A percentile compares a stretch with the other conserved stretches of the same genome.
phyloP scores from a whole-genome alignment of 805 yeast species.

The Sugiyamaella lignohabitans region DNA sequence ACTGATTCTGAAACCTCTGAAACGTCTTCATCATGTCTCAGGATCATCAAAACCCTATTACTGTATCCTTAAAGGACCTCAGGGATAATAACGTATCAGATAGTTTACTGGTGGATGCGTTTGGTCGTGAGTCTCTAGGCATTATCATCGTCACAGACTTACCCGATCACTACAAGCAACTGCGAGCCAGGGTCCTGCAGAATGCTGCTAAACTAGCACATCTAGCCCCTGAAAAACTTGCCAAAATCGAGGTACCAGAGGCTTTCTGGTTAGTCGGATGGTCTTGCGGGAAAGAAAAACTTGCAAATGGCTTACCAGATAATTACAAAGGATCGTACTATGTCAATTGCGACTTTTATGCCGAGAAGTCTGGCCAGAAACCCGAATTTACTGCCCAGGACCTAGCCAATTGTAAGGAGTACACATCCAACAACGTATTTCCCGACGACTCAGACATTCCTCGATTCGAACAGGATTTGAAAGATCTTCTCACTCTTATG shows the following conservation, averaged over 20 bases:
- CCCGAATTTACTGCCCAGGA: conserved; percentile 12
- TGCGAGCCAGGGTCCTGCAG: conserved; percentile 40
- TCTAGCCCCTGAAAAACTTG: conserved; percentile 33
- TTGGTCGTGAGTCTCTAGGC: conserved; percentile 52
- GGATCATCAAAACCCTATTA: conserved; percentile 17
- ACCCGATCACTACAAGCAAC: conserved; percentile 34
- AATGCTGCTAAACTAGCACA: conserved; percentile 40
- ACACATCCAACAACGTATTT: conserved; percentile 49
- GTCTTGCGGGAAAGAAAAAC: conserved; percentile 52
- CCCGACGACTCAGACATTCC: conserved; percentile 33
- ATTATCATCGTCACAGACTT: conserved; percentile 42
- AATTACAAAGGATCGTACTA: conserved; percentile 51
- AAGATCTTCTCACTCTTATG: conserved; percentile 38
- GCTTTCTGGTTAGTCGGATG: conserved; percentile 53
- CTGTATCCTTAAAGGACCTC: conserved; percentile 18
- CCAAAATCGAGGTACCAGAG: conserved; percentile 41
- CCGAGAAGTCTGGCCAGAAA: not conserved
- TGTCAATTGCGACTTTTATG: conserved; percentile 51
- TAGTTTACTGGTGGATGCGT: conserved; percentile 37
- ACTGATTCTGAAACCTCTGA: not conserved
- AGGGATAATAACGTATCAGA: conserved; percentile 29
- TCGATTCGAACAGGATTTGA: conserved; percentile 23
- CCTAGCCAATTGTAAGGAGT: conserved; percentile 29
- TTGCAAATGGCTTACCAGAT: conserved; percentile 43
- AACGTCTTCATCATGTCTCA: not conserved